Percentiles rank a stretch among this genome's conserved stretches.
phyloP scores from a whole-genome alignment of 2,329 filamentous ascomycete species.

The Diplocarpon rosae region DNA sequence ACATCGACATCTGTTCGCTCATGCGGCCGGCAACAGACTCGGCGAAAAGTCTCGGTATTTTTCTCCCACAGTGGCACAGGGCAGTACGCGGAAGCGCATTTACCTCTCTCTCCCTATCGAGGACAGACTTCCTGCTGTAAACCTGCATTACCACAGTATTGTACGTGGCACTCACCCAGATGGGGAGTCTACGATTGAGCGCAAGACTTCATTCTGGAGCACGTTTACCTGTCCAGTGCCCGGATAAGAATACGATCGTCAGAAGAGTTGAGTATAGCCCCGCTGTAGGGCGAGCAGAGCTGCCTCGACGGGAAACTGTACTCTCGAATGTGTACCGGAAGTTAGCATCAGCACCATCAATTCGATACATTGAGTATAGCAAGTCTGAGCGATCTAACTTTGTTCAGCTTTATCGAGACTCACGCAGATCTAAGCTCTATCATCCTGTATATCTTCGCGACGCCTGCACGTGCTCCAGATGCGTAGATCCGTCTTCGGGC shows the following conservation, averaged over 20 bases:
- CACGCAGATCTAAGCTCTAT: neutral
- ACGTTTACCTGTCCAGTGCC: neutral
- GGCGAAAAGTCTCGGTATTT: no score
- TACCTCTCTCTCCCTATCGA: no score
- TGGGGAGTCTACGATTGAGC: neutral
- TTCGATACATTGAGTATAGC: no score
- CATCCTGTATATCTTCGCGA: constrained; percentile 38
- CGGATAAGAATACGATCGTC: neutral
- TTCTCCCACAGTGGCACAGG: no score
- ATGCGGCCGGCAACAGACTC: no score
- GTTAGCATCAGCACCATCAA: neutral
- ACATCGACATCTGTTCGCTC: no score
- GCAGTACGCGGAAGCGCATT: no score
- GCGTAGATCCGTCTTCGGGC: constrained; percentile 45
- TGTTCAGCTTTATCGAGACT: neutral
- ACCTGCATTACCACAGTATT: no score
- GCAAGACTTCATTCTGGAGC: neutral
- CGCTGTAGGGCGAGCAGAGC: neutral
- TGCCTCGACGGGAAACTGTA: constrained; percentile 2
- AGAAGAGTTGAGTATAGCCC: neutral
- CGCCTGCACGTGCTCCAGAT: constrained; percentile 44
- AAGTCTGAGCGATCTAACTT: no score
- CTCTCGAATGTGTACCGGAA: constrained; percentile 7
- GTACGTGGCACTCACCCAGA: neutral
- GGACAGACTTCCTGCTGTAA: no score